These are phyloP conservation scores for Paraleonurus japonicus DNA, from an alignment of 257 asterid genomes.

Conservation along the genomic window DNA sequence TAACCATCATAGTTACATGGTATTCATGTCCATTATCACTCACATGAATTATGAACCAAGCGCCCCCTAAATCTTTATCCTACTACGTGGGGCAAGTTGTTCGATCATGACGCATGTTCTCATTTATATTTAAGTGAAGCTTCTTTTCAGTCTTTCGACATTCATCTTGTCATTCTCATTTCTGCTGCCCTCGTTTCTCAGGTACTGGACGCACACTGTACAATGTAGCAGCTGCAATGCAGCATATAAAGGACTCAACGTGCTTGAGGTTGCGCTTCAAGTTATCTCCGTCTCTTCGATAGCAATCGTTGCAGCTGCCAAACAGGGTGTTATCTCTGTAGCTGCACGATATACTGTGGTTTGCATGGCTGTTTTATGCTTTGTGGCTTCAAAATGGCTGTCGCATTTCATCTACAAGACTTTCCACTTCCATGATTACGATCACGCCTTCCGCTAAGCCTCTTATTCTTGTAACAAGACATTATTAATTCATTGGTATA, in stretches of 20 bases:
- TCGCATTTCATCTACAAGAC: slow-evolving; percentile 71
- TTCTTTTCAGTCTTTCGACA: not conserved
- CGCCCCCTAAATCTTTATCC: too few relatives aligned
- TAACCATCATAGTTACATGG: too few relatives aligned
- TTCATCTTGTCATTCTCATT: not conserved
- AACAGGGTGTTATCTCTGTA: slow-evolving; percentile 47
- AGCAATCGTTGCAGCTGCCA: slow-evolving; percentile 68
- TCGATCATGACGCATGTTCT: too few relatives aligned
- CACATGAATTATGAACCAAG: too few relatives aligned
- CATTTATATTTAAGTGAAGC: too few relatives aligned
- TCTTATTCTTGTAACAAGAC: not conserved
- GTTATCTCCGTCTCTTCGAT: slow-evolving; percentile 47
- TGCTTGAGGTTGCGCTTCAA: slow-evolving; percentile 50
- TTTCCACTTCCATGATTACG: slow-evolving; percentile 86
- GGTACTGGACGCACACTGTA: slow-evolving; percentile 84
- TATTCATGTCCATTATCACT: too few relatives aligned
- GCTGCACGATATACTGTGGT: slow-evolving; percentile 47
- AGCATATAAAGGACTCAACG: slow-evolving; percentile 59
- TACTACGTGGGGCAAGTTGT: too few relatives aligned
- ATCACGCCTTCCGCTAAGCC: slow-evolving; percentile 66
- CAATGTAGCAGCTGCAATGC: slow-evolving; percentile 67
- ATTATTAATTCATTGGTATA: not conserved
- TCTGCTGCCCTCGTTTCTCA: slow-evolving; percentile 17
- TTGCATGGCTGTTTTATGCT: slow-evolving; percentile 54
- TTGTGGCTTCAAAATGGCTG: slow-evolving; percentile 74